Base-by-base conservation (phyloP, 805 yeast species). In the Ogataea angusta region DNA sequence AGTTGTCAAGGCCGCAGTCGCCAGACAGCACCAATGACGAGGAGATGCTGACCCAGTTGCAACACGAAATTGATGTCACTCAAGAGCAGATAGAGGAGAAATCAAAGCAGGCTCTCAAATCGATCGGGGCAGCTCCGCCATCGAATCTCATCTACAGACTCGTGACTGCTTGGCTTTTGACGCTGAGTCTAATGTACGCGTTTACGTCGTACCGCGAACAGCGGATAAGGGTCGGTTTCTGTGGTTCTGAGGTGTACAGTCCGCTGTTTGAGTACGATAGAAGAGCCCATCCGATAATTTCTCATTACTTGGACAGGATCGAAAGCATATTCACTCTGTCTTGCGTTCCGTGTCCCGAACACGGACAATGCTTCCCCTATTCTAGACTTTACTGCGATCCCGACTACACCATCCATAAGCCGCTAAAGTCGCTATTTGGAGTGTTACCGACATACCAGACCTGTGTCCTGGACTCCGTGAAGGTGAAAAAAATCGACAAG, bases 281-380 rank as follows among this genome's bases (percentile, higher is more conserved):
- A 23, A 29, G 16, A 4, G 21, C 28, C 2, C 30, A 41, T 29
- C 46, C 53, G 2, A 13, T 8, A 1, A n/a, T 56, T 5, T 37
- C 49, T 7, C 56, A 58, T 0, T 49, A 57, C 30, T 43, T 75
- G 19, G 53, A 60, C n/a, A 41, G 50, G 10, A 26, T 72, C 5
- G 84, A 82, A 25, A 54, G 62, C 0, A 58, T 68, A 34, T 59
- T 84, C 35, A 74, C 71, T 33, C 91, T 95, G 3, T 38, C 52
- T 0, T 91, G 99, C 64, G 66, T 78, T 3, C 76, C 76, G 13
- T 91, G 98, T 60, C 98, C 98, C 1, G 73, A 71, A 2, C 83
- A 90, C 62, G 93, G 90, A 0, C 67, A 79, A 32, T 91, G 98
- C 62, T 80, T 72, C 50, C 76, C 81, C 17, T 61, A 72, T 36